Conservation (phyloP, 768 basidiomycete genomes). For the Polyporus arcularius region DNA sequence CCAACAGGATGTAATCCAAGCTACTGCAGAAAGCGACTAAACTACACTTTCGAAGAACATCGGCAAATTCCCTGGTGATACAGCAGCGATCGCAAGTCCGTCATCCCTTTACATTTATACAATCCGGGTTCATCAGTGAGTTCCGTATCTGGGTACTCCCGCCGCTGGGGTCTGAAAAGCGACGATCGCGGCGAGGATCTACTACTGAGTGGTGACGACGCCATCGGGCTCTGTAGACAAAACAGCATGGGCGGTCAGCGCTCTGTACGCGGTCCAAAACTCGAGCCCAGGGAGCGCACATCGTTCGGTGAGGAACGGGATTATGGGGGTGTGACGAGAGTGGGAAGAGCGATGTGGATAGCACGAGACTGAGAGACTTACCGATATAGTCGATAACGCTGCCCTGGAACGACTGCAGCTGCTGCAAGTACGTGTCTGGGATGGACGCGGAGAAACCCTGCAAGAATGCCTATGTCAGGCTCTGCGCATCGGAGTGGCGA, state of each 20-base stretch:
- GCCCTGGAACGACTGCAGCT: constrained; percentile 35
- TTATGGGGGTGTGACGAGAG: neutral
- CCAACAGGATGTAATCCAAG: too few species aligned
- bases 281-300: neutral
- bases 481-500: constrained; percentile 22
- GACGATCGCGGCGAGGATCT: neutral
- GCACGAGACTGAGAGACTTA: constrained; percentile 25
- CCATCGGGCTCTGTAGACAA: constrained; percentile 42
- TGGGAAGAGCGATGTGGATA: neutral
- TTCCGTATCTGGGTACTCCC: too few species aligned
- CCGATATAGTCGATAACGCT: constrained; percentile 50
- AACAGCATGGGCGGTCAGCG: constrained; percentile 13
- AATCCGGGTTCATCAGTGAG: too few species aligned
- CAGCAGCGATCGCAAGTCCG: too few species aligned
- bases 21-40: too few species aligned
- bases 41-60: too few species aligned
- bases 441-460: constrained; percentile 50
- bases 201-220: constrained; percentile 42
- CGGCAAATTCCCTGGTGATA: too few species aligned
- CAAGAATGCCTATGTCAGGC: neutral
- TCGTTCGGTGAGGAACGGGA: neutral
- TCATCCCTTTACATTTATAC: too few species aligned
- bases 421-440: constrained; percentile 31
- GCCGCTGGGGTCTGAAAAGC: neutral
- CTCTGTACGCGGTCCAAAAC: neutral